Base-by-base conservation (phyloP, 306 rosid genomes). In the Spatholobus suberectus region DNA sequence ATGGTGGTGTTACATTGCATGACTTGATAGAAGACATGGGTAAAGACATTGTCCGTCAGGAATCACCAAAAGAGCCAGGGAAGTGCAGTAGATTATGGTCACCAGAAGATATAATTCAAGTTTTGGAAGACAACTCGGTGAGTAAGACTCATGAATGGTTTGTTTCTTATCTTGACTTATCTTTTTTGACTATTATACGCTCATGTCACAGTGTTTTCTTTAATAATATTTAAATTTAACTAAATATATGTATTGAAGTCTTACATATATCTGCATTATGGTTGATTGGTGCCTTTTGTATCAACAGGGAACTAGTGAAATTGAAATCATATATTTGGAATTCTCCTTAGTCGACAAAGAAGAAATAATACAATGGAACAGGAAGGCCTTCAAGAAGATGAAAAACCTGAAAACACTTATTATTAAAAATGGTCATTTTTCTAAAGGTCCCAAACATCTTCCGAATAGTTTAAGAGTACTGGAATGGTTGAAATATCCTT, bases 391-490 rank as follows among this genome's bases (percentile, higher is more conserved):
- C 14, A 55, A 6, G 27, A 37, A 37, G 41, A 37, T 37, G 41
- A 37, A 37, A 37, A 37, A 73, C 9, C 85, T 81, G 6, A 81
- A 5, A 46, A 81, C 71, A 20, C 85, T 81, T 32, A 73, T 61
- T 12, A 35, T 75, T 20, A 47, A 4, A 20, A 27, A 12, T 11
- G 59, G 29, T 12, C 0, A 1, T 4, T 82, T 76, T 75, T 76
- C 71, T 4, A 3, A 17, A 38, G 81, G 52, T 52, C 81, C 81
- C 15, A 43, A 43, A 21, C 4, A 75, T 55, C 49, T 82, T 2
- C 85, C 81, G 20, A 75, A 67, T 26, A 67, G 61, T 75, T 52
- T 75, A 55, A 82, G 59, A 57, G 51, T 82, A 24, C 34, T 82
- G 5, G 12, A 66, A 1, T 75, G 81, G 85, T 0, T 5, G 20